These are phyloP conservation scores for Fraxinus greggii DNA, from an alignment of 305 asterid species.

Conservation along the genomic window DNA sequence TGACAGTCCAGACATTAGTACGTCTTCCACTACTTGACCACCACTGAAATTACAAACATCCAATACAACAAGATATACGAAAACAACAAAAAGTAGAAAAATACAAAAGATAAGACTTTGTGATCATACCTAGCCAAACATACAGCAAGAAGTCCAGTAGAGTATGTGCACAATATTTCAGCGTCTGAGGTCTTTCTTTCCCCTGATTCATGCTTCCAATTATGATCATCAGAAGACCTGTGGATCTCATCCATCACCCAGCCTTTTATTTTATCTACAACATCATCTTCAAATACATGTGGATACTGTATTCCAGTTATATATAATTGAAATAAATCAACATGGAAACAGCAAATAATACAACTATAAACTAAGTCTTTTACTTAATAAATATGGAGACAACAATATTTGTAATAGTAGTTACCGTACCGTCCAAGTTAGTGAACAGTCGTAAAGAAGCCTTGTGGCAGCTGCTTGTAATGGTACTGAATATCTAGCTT, in stretches of 20 bases:
- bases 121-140: slow-evolving; percentile 68
- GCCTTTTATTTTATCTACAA: slow-evolving; percentile 69
- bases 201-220: slow-evolving; percentile 66
- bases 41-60: slow-evolving; percentile 49
- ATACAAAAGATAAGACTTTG: slow-evolving; percentile 11
- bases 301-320: slow-evolving; percentile 66
- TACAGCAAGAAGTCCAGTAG: slow-evolving; percentile 90
- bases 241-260: slow-evolving; percentile 87
- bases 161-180: slow-evolving; percentile 82
- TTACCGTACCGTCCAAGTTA: slow-evolving; percentile 73
- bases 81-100: slow-evolving; percentile 22
- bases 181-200: slow-evolving; percentile 58
- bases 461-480: slow-evolving; percentile 81
- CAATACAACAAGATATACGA: background rate
- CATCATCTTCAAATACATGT: slow-evolving; percentile 85
- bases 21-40: slow-evolving; percentile 93
- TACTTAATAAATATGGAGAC: background rate
- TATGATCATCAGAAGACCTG: slow-evolving; percentile 59
- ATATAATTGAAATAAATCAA: slow-evolving; percentile 23
- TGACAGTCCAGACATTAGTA: slow-evolving; percentile 83
- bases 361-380: background rate
- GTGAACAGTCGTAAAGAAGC: slow-evolving; percentile 90
- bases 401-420: background rate
- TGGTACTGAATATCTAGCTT: slow-evolving; percentile 66
- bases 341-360: background rate